phyloP scores from a whole-genome alignment of 768 basidiomycete species.

The Suillus weaverae region DNA sequence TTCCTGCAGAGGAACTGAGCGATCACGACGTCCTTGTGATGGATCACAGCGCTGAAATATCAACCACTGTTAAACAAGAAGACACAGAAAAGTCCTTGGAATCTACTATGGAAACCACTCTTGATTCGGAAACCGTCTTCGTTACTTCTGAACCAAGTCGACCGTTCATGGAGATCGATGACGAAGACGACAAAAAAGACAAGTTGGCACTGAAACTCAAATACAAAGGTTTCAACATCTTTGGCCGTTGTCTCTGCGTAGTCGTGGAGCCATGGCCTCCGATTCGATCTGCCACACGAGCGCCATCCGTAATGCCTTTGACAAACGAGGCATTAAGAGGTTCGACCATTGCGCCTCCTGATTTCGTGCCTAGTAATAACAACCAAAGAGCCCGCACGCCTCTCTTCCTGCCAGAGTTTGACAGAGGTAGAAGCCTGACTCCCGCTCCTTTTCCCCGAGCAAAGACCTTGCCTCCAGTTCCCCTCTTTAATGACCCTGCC shows the following conservation, averaged over 20 bases:
- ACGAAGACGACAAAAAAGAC: slow-evolving; percentile 72
- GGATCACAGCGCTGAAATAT: slow-evolving; percentile 2
- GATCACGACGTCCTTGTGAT: slow-evolving; percentile 1
- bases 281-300: slow-evolving; percentile 37
- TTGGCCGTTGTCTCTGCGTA: slow-evolving; percentile 73
- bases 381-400: slow-evolving; percentile 55
- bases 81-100: slow-evolving; percentile 1
- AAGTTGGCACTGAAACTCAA: slow-evolving; percentile 65
- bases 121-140: slow-evolving; percentile 2
- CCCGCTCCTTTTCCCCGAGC: slow-evolving; percentile 34
- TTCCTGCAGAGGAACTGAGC: not conserved
- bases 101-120: not conserved
- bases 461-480: slow-evolving; percentile 40
- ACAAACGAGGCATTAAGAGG: slow-evolving; percentile 26
- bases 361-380: slow-evolving; percentile 22
- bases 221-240: slow-evolving; percentile 71
- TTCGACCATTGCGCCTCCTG: slow-evolving; percentile 35
- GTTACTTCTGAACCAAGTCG: not conserved
- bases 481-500: slow-evolving; percentile 37
- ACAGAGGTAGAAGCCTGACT: slow-evolving; percentile 40
- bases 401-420: slow-evolving; percentile 70
- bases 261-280: slow-evolving; percentile 82
- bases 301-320: slow-evolving; percentile 32
- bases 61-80: not conserved
- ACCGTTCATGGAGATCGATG: slow-evolving; percentile 33